phyloP scores from a whole-genome alignment of 2,329 filamentous ascomycete species.

The Fusarium camptoceras region DNA sequence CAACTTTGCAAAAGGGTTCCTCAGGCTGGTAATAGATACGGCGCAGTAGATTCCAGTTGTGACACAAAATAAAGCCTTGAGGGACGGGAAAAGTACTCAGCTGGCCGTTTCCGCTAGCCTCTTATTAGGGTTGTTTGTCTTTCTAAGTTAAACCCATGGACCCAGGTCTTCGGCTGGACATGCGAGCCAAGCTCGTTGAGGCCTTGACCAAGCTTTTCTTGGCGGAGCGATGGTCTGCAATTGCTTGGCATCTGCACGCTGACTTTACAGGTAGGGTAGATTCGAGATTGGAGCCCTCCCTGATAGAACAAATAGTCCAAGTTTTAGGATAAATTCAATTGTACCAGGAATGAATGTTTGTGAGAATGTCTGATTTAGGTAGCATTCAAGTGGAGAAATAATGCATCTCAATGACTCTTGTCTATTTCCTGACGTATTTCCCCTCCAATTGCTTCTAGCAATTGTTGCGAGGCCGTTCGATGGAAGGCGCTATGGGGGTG shows the following conservation, averaged over 20 bases:
- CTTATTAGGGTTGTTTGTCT: conserved; percentile 9
- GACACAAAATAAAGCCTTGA: conserved; percentile 1
- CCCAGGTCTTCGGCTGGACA: conserved; percentile 28
- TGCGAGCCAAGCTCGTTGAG: conserved; percentile 43
- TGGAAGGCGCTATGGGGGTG: conserved; percentile 16
- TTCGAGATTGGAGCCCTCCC: conserved; percentile 15
- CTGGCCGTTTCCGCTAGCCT: conserved; percentile 18
- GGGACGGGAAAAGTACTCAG: conserved; percentile 3
- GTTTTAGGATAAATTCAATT: not conserved
- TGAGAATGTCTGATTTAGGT: not conserved
- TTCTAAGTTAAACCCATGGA: conserved; percentile 14
- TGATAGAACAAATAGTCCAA: not conserved
- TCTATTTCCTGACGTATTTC: conserved; percentile 1
- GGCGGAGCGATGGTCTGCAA: conserved; percentile 41
- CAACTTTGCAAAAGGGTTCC: not conserved
- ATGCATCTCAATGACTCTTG: not conserved
- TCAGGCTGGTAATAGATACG: not conserved
- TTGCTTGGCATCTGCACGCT: conserved; percentile 45
- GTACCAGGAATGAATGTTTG: not conserved
- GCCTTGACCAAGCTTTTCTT: conserved; percentile 49
- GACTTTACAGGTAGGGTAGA: conserved; percentile 31
- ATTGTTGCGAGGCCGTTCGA: conserved; percentile 5
- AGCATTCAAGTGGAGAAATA: not conserved
- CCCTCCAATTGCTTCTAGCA: not conserved
- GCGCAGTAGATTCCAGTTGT: not conserved